phyloP scores from a whole-genome alignment of 495 filamentous ascomycete species.

The Daldinia grandis region DNA sequence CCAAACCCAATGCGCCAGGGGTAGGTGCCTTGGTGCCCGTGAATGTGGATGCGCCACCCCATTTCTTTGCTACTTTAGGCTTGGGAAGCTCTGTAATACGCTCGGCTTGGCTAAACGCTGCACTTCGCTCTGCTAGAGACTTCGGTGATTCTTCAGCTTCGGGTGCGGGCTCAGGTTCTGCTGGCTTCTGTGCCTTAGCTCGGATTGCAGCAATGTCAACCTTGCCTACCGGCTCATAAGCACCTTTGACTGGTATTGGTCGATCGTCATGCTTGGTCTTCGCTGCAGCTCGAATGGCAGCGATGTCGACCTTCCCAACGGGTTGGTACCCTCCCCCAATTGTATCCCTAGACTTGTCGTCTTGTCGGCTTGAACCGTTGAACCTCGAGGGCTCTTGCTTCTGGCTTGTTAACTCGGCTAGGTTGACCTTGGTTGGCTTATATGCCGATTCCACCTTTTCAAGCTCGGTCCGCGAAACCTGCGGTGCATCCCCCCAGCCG shows the following conservation, averaged over 20 bases:
- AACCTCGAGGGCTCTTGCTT: conserved; percentile 69
- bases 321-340: conserved; percentile 94
- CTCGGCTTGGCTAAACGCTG: conserved; percentile 73
- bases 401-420: conserved; percentile 75
- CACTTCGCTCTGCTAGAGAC: conserved; percentile 71
- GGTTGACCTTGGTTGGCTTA: conserved; percentile 91
- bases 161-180: conserved; percentile 50
- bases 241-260: conserved; percentile 83
- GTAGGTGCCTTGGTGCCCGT: conserved; percentile 87
- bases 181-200: conserved; percentile 75
- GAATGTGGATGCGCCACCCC: conserved; percentile 75
- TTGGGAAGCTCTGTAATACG: conserved; percentile 89
- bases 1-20: conserved; percentile 69
- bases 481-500: conserved; percentile 94
- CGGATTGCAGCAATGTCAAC: conserved; percentile 95
- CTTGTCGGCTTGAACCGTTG: conserved; percentile 48
- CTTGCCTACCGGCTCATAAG: conserved; percentile 92
- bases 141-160: conserved; percentile 59
- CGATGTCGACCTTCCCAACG: conserved; percentile 95
- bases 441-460: conserved; percentile 94
- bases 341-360: conserved; percentile 65
- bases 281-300: conserved; percentile 82
- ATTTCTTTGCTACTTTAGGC: conserved; percentile 90
- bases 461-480: conserved; percentile 82
- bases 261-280: conserved; percentile 75